Percentiles rank a stretch among this genome's conserved stretches.
phyloP scores from a whole-genome alignment of 2,329 filamentous ascomycete species.

The Lachnellula hyalina region DNA sequence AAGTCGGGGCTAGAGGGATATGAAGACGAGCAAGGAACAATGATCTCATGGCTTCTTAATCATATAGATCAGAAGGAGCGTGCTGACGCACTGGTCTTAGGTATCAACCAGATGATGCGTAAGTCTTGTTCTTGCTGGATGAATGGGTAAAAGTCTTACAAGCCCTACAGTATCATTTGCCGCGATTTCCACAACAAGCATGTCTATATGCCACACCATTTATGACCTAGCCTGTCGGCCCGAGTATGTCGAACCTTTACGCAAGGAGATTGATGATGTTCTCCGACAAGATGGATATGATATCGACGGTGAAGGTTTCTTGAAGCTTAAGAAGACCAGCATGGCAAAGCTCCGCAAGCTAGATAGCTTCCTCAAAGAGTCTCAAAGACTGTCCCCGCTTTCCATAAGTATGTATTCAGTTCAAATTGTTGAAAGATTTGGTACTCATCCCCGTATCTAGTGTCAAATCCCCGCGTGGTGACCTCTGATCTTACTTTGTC shows the following conservation, averaged over 20 bases:
- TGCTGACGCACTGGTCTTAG: neutral
- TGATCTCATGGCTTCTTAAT: conserved; percentile 5
- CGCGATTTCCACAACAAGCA: conserved; percentile 47
- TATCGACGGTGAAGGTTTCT: conserved; percentile 39
- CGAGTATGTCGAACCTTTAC: conserved; percentile 34
- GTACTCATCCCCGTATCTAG: conserved; percentile 5
- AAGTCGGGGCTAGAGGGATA: neutral
- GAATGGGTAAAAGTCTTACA: neutral
- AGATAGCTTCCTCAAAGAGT: conserved; percentile 40
- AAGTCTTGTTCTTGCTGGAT: neutral
- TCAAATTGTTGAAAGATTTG: neutral
- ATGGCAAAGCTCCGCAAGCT: conserved; percentile 30
- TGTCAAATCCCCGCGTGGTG: conserved; percentile 18
- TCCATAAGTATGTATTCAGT: conserved; percentile 23
- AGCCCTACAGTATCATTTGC: conserved; percentile 37
- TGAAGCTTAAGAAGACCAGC: conserved; percentile 28
- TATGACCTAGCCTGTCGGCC: conserved; percentile 47
- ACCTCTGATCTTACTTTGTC: conserved; percentile 28
- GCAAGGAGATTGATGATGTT: conserved; percentile 25
- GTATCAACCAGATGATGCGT: conserved; percentile 1
- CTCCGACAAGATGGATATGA: conserved; percentile 40
- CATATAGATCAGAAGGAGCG: neutral
- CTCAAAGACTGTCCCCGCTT: conserved; percentile 33
- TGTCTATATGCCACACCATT: conserved; percentile 43
- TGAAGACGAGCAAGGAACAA: conserved; percentile 26